Evolutionary conservation across 31 red algal species (phyloP), one percentile per base, ranked within the genome.

Genomic region (Odonthalia washingtoniensis): DNA sequence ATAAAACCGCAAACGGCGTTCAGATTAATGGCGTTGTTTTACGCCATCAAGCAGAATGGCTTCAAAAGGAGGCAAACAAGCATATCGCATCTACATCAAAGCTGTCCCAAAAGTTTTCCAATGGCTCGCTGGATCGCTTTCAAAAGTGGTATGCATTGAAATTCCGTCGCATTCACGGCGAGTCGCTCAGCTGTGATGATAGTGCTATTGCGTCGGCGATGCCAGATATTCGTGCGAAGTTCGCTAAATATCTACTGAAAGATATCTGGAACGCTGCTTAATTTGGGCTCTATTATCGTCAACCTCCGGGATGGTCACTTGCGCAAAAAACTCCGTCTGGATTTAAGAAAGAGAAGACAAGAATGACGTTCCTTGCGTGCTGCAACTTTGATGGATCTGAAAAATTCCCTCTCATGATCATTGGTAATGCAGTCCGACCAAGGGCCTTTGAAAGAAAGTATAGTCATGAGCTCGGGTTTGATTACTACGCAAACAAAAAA

Each of bases 241-340:
- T 88, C 0, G 0, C 1, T 2, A 0, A 44, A 28, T 88, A 70
- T n/a, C 5, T 0, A 40, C 0, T 16, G 0, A 38, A 70, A 26
- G 75, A 88, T 34, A 24, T 77, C 1, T 88, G 2, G 9, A 78
- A 88, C 41, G 85, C 85, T 4, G 85, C 78, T 31, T 61, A 80
- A 34, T 88, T 41, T 80, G 53, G 52, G 4, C n/a, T 80, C 0
- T 72, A 41, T 12, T 88, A 80, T 28, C 1, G 85, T 0, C 21
- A 61, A 40, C 17, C 73, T 37, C 74, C 75, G 21, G 75, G 75
- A 4, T 21, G 3, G 3, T 75, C 62, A 1, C n/a, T 42, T 80
- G 1, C 67, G 4, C 0, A 26, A 1, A 26, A 45, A 78, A 32
- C 2, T 31, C 4, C 72, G 46, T 3, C 73, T 6, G 84, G 72